Evolutionary conservation across 352 stramenopile genomes (phyloP), one percentile per base, ranked within the genome.

Genomic region (Pythium folliculosum): DNA sequence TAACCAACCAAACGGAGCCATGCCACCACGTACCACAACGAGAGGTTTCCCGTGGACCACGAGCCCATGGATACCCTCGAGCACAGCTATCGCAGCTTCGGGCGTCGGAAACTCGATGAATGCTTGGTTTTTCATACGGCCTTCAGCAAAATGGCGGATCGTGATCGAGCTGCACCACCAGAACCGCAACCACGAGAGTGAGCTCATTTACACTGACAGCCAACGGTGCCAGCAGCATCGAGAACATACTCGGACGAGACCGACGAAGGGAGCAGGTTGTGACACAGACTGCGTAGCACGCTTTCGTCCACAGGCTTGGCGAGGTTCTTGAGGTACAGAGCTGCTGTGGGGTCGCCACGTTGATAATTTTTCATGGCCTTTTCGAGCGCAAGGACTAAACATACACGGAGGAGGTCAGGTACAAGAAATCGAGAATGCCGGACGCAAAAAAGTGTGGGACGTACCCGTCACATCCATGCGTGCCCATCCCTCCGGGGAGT

Each of bases 261-360:
- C 35, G 35, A 25, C 3, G 40, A 1, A n/a, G 57, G 48, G 0
- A 69, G 23, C 48, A 59, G 63, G 5, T 30, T 21, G 1, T 23
- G 37, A 45, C 60, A 69, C 19, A 69, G 19, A 3, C 23, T 6
- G 1, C 56, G 67, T 19, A 73, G 25, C 23, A 60, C 17, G 25
- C 21, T 17, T 43, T 69, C 68, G 32, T 79, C 44, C 19, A 94
- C 73, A 12, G 70, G 70, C 47, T 80, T 85, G 12, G 86, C 73
- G 22, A 96, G 72, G 66, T 96, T 96, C 70, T 94, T 96, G 44
- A 94, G 75, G 65, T 94, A 96, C 1, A 96, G 71, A 22, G 83
- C 83, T 13, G 62, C 50, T 1, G 81, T 90, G 17, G 77, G 70
- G 6, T 84, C 72, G 6, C 84, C 84, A 7, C 71, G 73, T 23